These are phyloP conservation scores for Cadophora gregata DNA, from an alignment of 2,329 filamentous ascomycete genomes.

Conservation along the genomic window DNA sequence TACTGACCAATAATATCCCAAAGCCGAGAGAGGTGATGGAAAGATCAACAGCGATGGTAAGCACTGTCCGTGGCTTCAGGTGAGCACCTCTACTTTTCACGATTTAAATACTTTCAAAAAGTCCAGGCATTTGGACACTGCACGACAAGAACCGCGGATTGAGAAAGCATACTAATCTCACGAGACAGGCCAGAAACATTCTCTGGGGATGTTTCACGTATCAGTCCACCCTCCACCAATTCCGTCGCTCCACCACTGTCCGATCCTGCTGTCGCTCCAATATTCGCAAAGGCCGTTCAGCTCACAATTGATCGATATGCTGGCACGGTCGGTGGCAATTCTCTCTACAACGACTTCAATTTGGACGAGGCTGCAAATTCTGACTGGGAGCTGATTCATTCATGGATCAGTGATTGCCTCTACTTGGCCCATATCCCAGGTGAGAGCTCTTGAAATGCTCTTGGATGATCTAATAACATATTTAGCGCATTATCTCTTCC, in stretches of 20 bases:
- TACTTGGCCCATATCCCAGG: constrained; percentile 47
- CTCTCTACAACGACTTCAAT: constrained; percentile 22
- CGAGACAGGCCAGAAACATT: neutral
- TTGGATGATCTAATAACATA: neutral
- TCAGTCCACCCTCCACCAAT: constrained; percentile 1
- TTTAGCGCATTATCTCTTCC: constrained; percentile 48
- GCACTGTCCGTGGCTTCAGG: neutral
- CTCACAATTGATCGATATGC: constrained; percentile 13
- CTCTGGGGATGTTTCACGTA: neutral
- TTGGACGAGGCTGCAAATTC: constrained; percentile 28
- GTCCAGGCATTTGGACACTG: no score
- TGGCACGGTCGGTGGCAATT: neutral
- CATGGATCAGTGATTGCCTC: constrained; percentile 48
- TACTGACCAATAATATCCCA: neutral
- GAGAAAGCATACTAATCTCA: neutral
- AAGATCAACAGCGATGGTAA: neutral
- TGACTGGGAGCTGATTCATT: constrained; percentile 48
- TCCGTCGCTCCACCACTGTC: constrained; percentile 16
- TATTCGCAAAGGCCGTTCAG: constrained; percentile 5
- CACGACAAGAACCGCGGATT: neutral
- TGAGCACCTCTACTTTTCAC: neutral
- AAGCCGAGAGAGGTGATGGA: neutral
- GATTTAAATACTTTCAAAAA: no score
- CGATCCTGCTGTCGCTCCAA: constrained; percentile 13
- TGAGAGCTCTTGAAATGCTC: neutral